Evolutionary conservation across 768 basidiomycete genomes (phyloP), one percentile per base, ranked within the genome.

Genomic region (Xerocomellus amylosporus): DNA sequence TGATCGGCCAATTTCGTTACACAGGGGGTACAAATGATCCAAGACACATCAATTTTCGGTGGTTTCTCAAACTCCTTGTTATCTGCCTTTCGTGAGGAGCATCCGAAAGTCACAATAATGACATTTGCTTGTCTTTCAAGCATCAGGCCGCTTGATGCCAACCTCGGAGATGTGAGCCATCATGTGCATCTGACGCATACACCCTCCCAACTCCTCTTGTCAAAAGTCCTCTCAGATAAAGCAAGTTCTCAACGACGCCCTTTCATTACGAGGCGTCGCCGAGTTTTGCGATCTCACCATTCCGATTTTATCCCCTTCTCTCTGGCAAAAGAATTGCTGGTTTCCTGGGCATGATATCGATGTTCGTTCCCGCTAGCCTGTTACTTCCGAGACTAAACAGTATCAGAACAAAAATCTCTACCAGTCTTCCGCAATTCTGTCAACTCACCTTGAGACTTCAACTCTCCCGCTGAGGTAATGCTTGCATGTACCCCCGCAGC

Each of bases 11-110:
- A 4, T n/a, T 42, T 37, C 4, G 26, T 55, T 12, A 14, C 14
- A 15, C 58, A 91, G 87, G 90, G 90, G 5, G 56, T 90, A 14
- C 88, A 92, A 73, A 65, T 88, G 45, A 77, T 81, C 38, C 79
- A 81, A 55, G 87, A 89, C 59, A 79, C 78, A 28, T 64, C 76
- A 0, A 77, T 73, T 0, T 91, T 90, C 58, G 89, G 88, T 3
- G 78, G 82, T 8, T 89, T 91, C 64, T 78, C 79, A 8, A 56
- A 77, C 48, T 74, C 82, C 3, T 77, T 92, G 44, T 70, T 91
- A 39, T 74, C 77, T 5, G 67, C 78, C 5, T 78, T 88, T 58
- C 80, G 82, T 17, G 90, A 91, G 58, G 88, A 92, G 58, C 80
- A 83, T 59, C 67, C 75, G 6, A 90, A 88, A 64, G 64, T 81